Evolutionary conservation across 352 stramenopile species (phyloP), one percentile per base, ranked within the genome.

Genomic region (Phytophthora cajani): DNA sequence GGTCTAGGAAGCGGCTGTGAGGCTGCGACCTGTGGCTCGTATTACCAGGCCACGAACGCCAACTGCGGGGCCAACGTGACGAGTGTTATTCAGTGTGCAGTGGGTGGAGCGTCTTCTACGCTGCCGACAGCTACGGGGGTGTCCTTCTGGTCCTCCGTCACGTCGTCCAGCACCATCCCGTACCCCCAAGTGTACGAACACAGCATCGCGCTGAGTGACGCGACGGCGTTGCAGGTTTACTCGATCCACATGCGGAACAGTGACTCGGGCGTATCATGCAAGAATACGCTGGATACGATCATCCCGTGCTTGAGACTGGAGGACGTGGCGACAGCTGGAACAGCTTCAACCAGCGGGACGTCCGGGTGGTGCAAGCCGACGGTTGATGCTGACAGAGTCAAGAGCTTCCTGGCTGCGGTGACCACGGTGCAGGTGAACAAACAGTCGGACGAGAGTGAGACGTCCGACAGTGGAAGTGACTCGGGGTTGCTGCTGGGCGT

Each of bases 231-330:
- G 33, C 51, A 74, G 21, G 14, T 87, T 2, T 66, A 78, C 33
- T 78, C 69, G 8, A 85, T 89, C 51, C 74, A 87, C 71, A 82
- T 89, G 79, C 58, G 64, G 14, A 67, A 75, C 52, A 62, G 42
- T 33, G 60, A 76, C 32, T 49, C 19, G 27, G 62, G 67, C 36
- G 58, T 58, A 7, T 71, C 50, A 9, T 82, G 78, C 51, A 56
- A 42, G 30, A 81, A 44, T 55, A 69, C 75, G 32, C 58, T 78
- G 57, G 81, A 87, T 50, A 52, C 64, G 1, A 77, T 89, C 42
- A 78, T 86, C 30, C 81, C 81, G 38, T 89, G 81, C 47, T 52
- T 81, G 10, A 50, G 63, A 49, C 58, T 85, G 25, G 44, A 68
- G 14, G 55, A 76, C 17, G 47, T 59, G 23, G 51, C 55, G 1